These are phyloP conservation scores for Stephania cephalantha DNA, from an alignment of 164 flowering plant genomes.

Conservation along the genomic window DNA sequence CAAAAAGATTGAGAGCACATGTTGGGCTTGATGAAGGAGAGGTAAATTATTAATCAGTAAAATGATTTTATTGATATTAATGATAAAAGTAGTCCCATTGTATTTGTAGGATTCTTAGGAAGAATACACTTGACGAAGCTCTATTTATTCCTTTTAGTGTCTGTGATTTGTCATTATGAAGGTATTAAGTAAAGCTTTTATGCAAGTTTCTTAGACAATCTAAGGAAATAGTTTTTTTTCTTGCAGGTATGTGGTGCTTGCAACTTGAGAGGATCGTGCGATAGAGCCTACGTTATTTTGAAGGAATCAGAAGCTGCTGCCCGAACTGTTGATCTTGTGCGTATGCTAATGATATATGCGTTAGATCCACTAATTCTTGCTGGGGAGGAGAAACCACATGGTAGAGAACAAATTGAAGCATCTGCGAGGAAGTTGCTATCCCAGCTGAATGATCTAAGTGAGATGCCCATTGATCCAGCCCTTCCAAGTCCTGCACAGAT, in stretches of 20 bases:
- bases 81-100: background rate
- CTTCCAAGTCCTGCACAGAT: constrained; percentile 39
- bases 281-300: constrained; percentile 65
- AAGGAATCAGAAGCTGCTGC: constrained; percentile 63
- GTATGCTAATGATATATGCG: constrained; percentile 63
- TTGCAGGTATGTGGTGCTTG: constrained; percentile 79
- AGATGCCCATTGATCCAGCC: constrained; percentile 43
- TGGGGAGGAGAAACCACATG: constrained; percentile 43
- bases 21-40: constrained; percentile 73
- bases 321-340: constrained; percentile 82
- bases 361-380: constrained; percentile 55
- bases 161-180: background rate
- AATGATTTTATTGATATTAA: background rate
- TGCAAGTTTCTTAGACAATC: background rate
- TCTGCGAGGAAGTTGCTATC: constrained; percentile 64
- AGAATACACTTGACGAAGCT: background rate
- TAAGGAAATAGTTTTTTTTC: background rate
- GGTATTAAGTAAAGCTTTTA: background rate
- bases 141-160: background rate
- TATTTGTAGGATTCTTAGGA: background rate
- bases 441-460: constrained; percentile 61
- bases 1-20: constrained; percentile 71
- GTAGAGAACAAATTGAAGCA: constrained; percentile 45
- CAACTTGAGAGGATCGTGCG: constrained; percentile 81
- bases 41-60: constrained; percentile 38